phyloP scores from a whole-genome alignment of 2,329 filamentous ascomycete species.

The Trichophyton mentagrophytes region DNA sequence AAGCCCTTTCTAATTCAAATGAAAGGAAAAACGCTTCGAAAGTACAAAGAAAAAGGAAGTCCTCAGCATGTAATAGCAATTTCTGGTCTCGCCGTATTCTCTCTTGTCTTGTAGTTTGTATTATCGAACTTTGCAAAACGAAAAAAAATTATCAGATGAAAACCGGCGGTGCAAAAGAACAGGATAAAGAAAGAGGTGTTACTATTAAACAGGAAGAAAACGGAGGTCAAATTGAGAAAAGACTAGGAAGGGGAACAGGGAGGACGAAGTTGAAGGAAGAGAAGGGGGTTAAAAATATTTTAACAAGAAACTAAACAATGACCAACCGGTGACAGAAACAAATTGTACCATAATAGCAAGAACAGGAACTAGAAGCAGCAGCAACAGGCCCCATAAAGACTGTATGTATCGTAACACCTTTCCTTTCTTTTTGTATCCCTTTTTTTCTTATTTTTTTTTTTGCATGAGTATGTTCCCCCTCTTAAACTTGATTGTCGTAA shows the following conservation, averaged over 20 bases:
- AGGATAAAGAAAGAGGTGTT: not conserved
- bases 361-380: not conserved
- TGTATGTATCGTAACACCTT: constrained; percentile 4
- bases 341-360: not conserved
- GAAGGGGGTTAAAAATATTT: not conserved
- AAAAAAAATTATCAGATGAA: not conserved
- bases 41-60: not conserved
- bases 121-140: not conserved
- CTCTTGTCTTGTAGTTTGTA: constrained; percentile 2
- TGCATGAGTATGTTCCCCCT: not conserved
- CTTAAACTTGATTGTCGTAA: not conserved
- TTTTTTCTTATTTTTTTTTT: not conserved
- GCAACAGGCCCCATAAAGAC: not conserved
- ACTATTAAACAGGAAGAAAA: not conserved
- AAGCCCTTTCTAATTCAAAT: not conserved
- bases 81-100: constrained; percentile 3
- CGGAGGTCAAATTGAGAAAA: not conserved
- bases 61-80: constrained; percentile 3
- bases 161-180: not conserved
- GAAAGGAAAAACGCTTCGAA: not conserved
- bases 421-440: not conserved
- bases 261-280: not conserved
- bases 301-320: not conserved
- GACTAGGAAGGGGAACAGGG: not conserved
- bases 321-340: not conserved